A percentile compares a stretch with the other conserved stretches of the same genome.
These are phyloP conservation scores for Syzygium jambos DNA, from an alignment of 345 rosid genomes.

Conservation along the genomic window DNA sequence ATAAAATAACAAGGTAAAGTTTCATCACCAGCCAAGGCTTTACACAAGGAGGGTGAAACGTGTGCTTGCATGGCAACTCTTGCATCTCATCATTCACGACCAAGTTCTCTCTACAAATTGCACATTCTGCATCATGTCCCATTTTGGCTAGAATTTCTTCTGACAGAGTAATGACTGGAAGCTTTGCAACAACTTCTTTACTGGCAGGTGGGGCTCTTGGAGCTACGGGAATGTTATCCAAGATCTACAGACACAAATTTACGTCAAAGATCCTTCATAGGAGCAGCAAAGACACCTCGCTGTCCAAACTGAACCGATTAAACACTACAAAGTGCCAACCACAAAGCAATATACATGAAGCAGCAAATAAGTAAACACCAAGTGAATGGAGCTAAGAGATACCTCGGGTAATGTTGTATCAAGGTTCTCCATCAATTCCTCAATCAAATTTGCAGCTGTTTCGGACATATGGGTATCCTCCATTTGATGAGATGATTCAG, in stretches of 20 bases:
- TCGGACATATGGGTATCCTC: slow-evolving; percentile 25
- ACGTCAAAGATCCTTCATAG: background rate
- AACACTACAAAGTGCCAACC: background rate
- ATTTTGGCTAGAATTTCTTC: slow-evolving; percentile 57
- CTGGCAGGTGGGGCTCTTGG: slow-evolving; percentile 93
- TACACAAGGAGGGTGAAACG: slow-evolving; percentile 86
- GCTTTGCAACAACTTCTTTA: slow-evolving; percentile 85
- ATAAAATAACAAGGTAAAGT: background rate
- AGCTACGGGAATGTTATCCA: slow-evolving; percentile 33
- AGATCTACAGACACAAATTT: slow-evolving; percentile 18
- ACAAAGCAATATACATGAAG: background rate
- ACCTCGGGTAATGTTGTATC: slow-evolving; percentile 67
- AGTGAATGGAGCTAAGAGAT: background rate
- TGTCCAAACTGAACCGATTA: background rate
- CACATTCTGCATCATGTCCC: slow-evolving; percentile 72
- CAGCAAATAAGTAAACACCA: background rate
- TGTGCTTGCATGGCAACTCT: slow-evolving; percentile 91
- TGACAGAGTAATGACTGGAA: slow-evolving; percentile 53
- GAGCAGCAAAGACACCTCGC: background rate
- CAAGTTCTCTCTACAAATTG: slow-evolving; percentile 83
- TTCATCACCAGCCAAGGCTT: slow-evolving; percentile 97
- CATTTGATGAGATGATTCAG: slow-evolving; percentile 44
- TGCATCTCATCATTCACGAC: slow-evolving; percentile 76
- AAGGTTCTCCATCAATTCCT: slow-evolving; percentile 48
- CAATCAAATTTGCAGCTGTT: slow-evolving; percentile 34